Base-by-base conservation (phyloP, 1,284 basidiomycete species). In the Sparassis latifolia region DNA sequence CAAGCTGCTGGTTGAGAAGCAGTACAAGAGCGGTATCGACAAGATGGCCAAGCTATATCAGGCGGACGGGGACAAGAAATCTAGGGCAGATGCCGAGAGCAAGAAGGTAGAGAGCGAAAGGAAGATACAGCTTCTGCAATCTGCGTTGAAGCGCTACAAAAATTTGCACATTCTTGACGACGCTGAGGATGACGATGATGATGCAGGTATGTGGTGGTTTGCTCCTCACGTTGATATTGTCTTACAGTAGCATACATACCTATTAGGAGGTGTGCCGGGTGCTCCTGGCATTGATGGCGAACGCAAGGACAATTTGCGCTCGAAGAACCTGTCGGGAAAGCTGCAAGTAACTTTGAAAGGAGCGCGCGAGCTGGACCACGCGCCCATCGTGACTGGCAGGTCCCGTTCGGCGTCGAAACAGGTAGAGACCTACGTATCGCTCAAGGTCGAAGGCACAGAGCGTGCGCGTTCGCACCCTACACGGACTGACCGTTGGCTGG, bases 11-110 rank as follows among this genome's bases (percentile, higher is more conserved):
- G 92, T 99, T 59, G 97, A 99, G 71, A 85, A 90, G 74, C 95
- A 99, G 72, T 98, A 98, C 78, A 97, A 97, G 76, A 82, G 87
- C 64, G 97, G 97, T 44, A 97, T 98, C 62, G 96, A 99, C 70
- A 98, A 98, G 76, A 99, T 99, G 95, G 91, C 90, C 37, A 90
- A 86, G 65, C 75, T 96, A 42, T 97, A 96, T 69, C 85, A 93
- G 62, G 90, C 89, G 6, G 96, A 98, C 62, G 95, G 95, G 45
- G 96, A 99, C 72, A 95, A 96, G 76, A 89, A 91, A 66, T 87
- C 92, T 39, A 80, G 88, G 60, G 82, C 81, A 33, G 96, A 99
- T 66, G 94, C 96, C 1, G 94, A 97, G 67, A 84, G 82, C 64
- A 98, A 98, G 74, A 82, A 89, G 56, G 77, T 96, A 33, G 96